Conservation (phyloP, 768 basidiomycete genomes). For the Podaxis sp. region DNA sequence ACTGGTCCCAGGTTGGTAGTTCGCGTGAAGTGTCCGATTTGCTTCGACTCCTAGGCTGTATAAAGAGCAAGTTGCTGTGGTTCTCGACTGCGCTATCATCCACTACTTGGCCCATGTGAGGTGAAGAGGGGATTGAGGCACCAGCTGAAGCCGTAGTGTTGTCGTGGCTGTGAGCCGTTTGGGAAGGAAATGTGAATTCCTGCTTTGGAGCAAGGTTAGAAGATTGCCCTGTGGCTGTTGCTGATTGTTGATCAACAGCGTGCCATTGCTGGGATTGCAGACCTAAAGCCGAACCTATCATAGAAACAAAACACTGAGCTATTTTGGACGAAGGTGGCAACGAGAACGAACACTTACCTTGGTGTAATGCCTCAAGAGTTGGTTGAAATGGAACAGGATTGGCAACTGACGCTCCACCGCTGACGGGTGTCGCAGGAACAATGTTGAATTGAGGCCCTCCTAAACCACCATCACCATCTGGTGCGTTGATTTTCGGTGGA, state of each 20-base stretch:
- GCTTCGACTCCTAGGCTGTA: conserved; percentile 43
- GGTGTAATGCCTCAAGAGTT: conserved; percentile 46
- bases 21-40: conserved; percentile 61
- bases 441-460: conserved; percentile 70
- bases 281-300: conserved; percentile 9
- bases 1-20: conserved; percentile 49
- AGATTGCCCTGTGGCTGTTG: neutral
- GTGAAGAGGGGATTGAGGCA: conserved; percentile 8
- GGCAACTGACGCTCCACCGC: conserved; percentile 50
- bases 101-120: conserved; percentile 2
- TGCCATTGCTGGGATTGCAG: conserved; percentile 14
- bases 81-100: conserved; percentile 8
- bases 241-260: conserved; percentile 11
- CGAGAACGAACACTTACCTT: conserved; percentile 40
- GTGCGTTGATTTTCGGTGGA: conserved; percentile 38
- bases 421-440: conserved; percentile 81
- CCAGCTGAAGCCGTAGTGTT: neutral
- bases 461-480: conserved; percentile 36
- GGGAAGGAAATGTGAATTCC: conserved; percentile 15
- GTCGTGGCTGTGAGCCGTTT: conserved; percentile 2
- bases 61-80: conserved; percentile 18
- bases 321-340: neutral
- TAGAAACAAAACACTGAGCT: conserved; percentile 9
- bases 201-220: conserved; percentile 4
- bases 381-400: conserved; percentile 49